Evolutionary conservation across 2,329 filamentous ascomycete species (phyloP).

Genomic region (Fusarium sp.): DNA sequence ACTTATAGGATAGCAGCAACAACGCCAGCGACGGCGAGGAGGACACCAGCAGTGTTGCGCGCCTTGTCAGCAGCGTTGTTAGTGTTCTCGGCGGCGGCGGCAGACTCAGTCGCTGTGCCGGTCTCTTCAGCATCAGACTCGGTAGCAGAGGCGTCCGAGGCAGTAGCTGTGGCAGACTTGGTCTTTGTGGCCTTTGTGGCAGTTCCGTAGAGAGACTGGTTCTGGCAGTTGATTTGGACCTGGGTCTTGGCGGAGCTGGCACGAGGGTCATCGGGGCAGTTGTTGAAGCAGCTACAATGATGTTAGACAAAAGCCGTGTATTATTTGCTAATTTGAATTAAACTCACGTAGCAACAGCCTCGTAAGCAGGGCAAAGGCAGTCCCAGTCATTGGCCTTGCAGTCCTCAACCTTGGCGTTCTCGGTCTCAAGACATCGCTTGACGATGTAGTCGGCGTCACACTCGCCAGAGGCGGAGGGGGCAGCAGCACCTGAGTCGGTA

Average conservation of each 20-base stretch:
- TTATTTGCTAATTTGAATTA: not conserved
- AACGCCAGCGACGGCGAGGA: constrained; percentile 54
- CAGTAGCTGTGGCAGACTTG: constrained; percentile 34
- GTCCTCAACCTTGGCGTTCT: constrained; percentile 53
- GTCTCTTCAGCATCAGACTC: constrained; percentile 34
- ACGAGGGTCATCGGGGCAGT: constrained; percentile 64
- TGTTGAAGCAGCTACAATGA: constrained; percentile 63
- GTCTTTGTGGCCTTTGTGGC: constrained; percentile 46
- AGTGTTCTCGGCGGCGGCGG: constrained; percentile 40
- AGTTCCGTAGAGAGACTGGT: constrained; percentile 58
- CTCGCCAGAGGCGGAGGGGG: constrained; percentile 46
- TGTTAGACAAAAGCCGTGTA: constrained; percentile 6
- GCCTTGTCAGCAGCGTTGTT: constrained; percentile 48
- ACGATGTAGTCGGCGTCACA: constrained; percentile 63
- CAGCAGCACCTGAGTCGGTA: constrained; percentile 44
- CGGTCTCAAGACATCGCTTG: constrained; percentile 56
- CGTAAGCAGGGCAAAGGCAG: constrained; percentile 60
- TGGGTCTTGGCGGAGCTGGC: constrained; percentile 51
- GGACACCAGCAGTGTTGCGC: constrained; percentile 50
- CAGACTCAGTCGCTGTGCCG: constrained; percentile 33
- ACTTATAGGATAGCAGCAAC: constrained; percentile 54
- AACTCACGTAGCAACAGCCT: constrained; percentile 60
- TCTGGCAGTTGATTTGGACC: constrained; percentile 59
- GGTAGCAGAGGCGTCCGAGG: constrained; percentile 36
- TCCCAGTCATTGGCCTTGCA: constrained; percentile 58